phyloP scores from a whole-genome alignment of 805 yeast species.

The Starmerella sirachaensis region DNA sequence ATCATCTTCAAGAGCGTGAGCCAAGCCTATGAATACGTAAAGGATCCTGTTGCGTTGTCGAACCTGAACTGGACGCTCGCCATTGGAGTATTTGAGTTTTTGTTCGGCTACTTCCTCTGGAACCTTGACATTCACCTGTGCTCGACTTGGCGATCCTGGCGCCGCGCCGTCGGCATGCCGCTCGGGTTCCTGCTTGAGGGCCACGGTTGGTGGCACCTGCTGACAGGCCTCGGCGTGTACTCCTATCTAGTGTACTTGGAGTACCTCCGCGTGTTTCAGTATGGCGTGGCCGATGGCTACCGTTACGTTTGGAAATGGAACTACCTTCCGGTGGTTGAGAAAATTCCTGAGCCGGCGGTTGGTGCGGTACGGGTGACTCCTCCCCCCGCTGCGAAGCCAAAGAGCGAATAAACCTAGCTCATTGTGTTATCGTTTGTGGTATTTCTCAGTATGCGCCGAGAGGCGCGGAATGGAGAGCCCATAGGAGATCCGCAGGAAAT shows the following conservation, averaged over 20 bases:
- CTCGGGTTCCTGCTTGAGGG: slow-evolving; percentile 77
- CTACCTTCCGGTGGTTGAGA: slow-evolving; percentile 29
- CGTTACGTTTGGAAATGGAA: slow-evolving; percentile 46
- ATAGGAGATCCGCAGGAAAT: no score
- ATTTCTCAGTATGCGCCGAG: no score
- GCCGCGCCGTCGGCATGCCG: slow-evolving; percentile 68
- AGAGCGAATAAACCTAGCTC: no score
- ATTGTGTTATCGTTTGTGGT: no score
- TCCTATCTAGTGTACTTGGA: slow-evolving; percentile 70
- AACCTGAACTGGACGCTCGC: slow-evolving; percentile 45
- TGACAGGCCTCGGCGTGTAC: slow-evolving; percentile 69
- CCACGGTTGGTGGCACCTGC: slow-evolving; percentile 93
- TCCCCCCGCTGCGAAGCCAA: no score
- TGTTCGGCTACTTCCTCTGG: slow-evolving; percentile 75
- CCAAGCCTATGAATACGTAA: slow-evolving; percentile 43
- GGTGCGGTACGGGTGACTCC: no score
- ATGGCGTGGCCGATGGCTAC: slow-evolving; percentile 44
- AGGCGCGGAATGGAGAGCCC: no score
- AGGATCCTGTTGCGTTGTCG: slow-evolving; percentile 36
- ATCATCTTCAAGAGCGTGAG: slow-evolving; percentile 51
- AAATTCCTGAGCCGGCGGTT: neutral
- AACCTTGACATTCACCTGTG: slow-evolving; percentile 79
- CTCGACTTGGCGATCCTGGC: slow-evolving; percentile 39
- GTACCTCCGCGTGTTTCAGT: slow-evolving; percentile 55
- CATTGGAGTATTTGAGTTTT: slow-evolving; percentile 50